Evolutionary conservation across 2,329 filamentous ascomycete species (phyloP), one percentile per base, ranked within the genome.

Genomic region (Verticillium nubilum): DNA sequence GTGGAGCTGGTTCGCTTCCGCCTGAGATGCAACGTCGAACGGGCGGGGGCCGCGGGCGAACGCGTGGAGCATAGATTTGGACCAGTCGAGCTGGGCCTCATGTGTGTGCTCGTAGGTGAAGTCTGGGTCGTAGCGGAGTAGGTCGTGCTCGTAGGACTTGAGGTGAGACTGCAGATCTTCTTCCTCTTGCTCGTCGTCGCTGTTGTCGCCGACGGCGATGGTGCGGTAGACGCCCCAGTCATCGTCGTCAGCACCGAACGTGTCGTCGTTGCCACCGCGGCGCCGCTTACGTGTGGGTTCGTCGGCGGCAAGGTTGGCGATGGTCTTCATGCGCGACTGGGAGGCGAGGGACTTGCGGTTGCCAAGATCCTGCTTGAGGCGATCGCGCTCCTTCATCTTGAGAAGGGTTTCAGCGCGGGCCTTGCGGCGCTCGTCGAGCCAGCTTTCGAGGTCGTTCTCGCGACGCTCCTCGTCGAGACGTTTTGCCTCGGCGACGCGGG

Each of bases 151-250:
- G 13, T 97, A 84, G 1, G 78, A 80, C 70, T 90, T 90, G 53
- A 99, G 83, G 60, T 82, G 84, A 5, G 82, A 85, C 60, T 85
- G 83, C 0, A 97, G 83, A 68, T 98, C 94, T 72, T 94, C 91
- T 70, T 98, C 94, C 70, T 96, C 93, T 56, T 96, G 92, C 67
- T 94, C 90, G 65, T 97, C 93, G 63, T 95, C 91, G 69, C 89
- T 91, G 66, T 82, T 82, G 7, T 90, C 89, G 56, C 92, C 92
- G 1, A 90, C 92, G 2, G 92, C 91, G 60, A 98, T 96, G 47
- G 91, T 91, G 58, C 95, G 88, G 74, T 99, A 99, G 15, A 99
- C 92, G 60, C 92, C 92, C 95, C 95, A 99, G 73, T 99, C 95
- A 60, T 96, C 93, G 69, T 99, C 95, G 72, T 99, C 94, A 56